Evolutionary conservation across 192 early-diverging fungal species (phyloP).

Genomic region (Rhizoclosmatium globosum): DNA sequence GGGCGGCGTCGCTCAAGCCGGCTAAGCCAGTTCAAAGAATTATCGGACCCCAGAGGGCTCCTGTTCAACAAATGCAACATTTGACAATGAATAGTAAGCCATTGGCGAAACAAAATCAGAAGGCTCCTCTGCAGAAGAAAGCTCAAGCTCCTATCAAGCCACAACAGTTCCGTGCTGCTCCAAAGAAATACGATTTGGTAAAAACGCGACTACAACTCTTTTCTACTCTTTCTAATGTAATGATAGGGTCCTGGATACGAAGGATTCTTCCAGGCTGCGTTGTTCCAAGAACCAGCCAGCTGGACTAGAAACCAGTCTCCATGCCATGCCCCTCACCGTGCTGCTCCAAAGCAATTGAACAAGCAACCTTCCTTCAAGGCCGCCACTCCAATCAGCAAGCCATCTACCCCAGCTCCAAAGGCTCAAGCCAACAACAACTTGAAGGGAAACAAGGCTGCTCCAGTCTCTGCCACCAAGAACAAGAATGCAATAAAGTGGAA

Average conservation of each 20-base stretch:
- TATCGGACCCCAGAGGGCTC: background rate
- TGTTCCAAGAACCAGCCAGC: slow-evolving; percentile 7
- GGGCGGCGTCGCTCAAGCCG: slow-evolving; percentile 26
- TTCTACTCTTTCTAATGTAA: too few relatives aligned
- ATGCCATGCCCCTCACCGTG: slow-evolving; percentile 3
- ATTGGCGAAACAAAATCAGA: background rate
- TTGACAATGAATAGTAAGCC: slow-evolving; percentile 1
- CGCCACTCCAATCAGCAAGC: background rate
- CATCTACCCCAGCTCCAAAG: background rate
- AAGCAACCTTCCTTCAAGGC: slow-evolving; percentile 6
- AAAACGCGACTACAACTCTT: too few relatives aligned
- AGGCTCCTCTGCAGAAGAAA: background rate
- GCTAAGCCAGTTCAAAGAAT: slow-evolving; percentile 11
- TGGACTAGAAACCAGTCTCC: slow-evolving; percentile 22
- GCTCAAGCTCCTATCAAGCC: background rate
- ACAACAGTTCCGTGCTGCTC: background rate
- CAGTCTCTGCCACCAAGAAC: background rate
- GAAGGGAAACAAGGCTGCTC: slow-evolving; percentile 3
- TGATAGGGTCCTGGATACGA: slow-evolving; percentile 16
- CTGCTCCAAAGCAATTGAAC: slow-evolving; percentile 8
- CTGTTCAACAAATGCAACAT: slow-evolving; percentile 10
- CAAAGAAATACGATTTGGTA: slow-evolving; percentile 13
- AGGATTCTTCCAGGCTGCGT: slow-evolving; percentile 1
- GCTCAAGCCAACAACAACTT: background rate
- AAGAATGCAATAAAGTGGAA: slow-evolving; percentile 29